Percentiles rank a stretch among this genome's conserved stretches.
Evolutionary conservation across 495 filamentous ascomycete species (phyloP).

Genomic region (Rhizodiscina lignyota): DNA sequence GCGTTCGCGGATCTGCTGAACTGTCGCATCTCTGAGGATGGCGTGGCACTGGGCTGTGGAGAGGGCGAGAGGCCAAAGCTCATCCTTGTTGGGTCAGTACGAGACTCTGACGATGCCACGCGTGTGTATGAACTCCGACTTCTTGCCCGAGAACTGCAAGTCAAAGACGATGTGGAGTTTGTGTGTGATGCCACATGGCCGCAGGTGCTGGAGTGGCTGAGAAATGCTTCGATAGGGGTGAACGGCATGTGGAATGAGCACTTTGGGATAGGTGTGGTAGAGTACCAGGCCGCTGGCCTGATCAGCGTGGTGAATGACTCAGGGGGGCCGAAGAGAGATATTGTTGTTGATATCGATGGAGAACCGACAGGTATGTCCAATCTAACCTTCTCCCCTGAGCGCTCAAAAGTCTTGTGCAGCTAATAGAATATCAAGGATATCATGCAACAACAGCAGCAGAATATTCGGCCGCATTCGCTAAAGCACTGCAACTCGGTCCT

Average conservation of each 20-base stretch:
- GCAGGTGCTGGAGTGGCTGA: constrained; percentile 62
- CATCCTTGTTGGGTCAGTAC: constrained; percentile 73
- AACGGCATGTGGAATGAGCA: constrained; percentile 99
- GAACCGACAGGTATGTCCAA: constrained; percentile 43
- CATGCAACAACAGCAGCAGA: constrained; percentile 59
- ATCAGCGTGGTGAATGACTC: constrained; percentile 83
- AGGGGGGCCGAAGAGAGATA: constrained; percentile 84
- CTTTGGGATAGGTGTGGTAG: constrained; percentile 95
- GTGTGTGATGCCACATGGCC: constrained; percentile 78
- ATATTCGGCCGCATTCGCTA: constrained; percentile 63
- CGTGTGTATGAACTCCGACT: constrained; percentile 83
- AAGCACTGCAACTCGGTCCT: constrained; percentile 48
- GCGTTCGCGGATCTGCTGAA: constrained; percentile 60
- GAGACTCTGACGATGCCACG: constrained; percentile 67
- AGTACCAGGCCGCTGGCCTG: constrained; percentile 91
- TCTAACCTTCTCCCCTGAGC: neutral
- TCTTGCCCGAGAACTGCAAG: constrained; percentile 69
- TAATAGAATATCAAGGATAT: too few species aligned
- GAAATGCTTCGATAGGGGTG: constrained; percentile 59
- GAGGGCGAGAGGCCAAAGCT: constrained; percentile 37
- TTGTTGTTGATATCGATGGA: constrained; percentile 65
- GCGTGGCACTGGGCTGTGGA: constrained; percentile 22
- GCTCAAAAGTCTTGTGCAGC: too few species aligned
- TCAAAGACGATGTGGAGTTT: constrained; percentile 73
- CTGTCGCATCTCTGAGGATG: constrained; percentile 7